Evolutionary conservation across 2,329 filamentous ascomycete genomes (phyloP), one percentile per base, ranked within the genome.

Genomic region (Fusarium robinianum): DNA sequence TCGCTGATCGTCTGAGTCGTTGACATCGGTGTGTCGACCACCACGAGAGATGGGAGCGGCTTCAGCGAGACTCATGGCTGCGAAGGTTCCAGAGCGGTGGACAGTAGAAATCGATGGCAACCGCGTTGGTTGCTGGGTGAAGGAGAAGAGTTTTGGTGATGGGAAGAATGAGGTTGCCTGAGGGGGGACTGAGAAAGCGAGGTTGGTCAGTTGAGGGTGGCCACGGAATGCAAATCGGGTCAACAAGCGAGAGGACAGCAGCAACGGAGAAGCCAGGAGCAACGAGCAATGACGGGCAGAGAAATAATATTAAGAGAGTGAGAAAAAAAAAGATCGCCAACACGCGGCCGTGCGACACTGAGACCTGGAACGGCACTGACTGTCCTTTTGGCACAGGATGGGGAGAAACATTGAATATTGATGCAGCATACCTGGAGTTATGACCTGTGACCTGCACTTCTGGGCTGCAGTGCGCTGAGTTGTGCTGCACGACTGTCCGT

Each of bases 41-140:
- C 43, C 41, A 14, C 49, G 37, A 14, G 46, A 51, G 38, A 39
- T 49, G 31, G 51, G 46, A 29, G 62, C 53, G 31, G 61, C 55
- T 53, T 61, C 57, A 41, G 60, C 57, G 40, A 67, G 61, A 45
- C 62, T 65, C 64, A 67, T 67, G 31, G 41, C 55, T 47, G 39
- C 15, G 33, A 27, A 22, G 32, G 31, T 24, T 26, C 30, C 35
- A 17, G 22, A 6, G 41, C 31, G 15, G 14, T 29, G 24, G 41
- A 18, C 18, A 21, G 31, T 8, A 5, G 31, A 30, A 29, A 19
- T 45, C n/a, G 27, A 29, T 25, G 17, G 24, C 12, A 22, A 41
- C 22, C 31, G 18, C 16, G 8, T 26, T 32, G 24, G 41, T 21
- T 27, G 31, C 21, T n/a, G n/a, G 38, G 24, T 37, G 30, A 17